Percentiles rank a stretch among this genome's conserved stretches.
Conservation (phyloP, 208 protist species). For the Naegleria lovaniensis region DNA sequence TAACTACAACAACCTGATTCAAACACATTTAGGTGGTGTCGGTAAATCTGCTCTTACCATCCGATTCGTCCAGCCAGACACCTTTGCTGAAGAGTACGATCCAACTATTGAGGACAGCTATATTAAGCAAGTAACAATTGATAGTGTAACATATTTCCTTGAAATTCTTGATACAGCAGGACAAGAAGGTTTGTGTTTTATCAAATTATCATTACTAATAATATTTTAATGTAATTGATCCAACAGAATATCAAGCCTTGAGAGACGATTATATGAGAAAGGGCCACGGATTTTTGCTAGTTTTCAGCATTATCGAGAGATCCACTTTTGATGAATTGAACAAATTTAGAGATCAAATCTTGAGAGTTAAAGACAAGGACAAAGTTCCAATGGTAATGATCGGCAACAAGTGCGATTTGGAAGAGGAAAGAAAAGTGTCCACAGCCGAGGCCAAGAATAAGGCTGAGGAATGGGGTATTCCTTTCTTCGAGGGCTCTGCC, state of each 20-base stretch:
- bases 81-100: slow-evolving; percentile 44
- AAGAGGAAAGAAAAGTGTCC: slow-evolving; percentile 37
- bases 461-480: neutral
- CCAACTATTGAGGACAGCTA: slow-evolving; percentile 69
- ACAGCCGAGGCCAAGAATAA: slow-evolving; percentile 42
- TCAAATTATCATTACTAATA: slow-evolving; percentile 32
- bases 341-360: slow-evolving; percentile 27
- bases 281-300: slow-evolving; percentile 37
- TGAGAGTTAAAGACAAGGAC: slow-evolving; percentile 26
- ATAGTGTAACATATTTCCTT: slow-evolving; percentile 41
- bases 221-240: slow-evolving; percentile 58
- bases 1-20: neutral
- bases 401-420: slow-evolving; percentile 37
- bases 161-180: slow-evolving; percentile 46
- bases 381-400: slow-evolving; percentile 24
- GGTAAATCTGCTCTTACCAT: slow-evolving; percentile 28
- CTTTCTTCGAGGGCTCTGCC: slow-evolving; percentile 24
- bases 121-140: slow-evolving; percentile 51
- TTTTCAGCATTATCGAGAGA: slow-evolving; percentile 41
- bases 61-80: neutral
- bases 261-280: slow-evolving; percentile 46
- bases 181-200: slow-evolving; percentile 49
- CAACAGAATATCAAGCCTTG: slow-evolving; percentile 51
- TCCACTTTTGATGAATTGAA: slow-evolving; percentile 44
- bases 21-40: slow-evolving; percentile 14